These are phyloP conservation scores for Capniomyces stellatus DNA, from an alignment of 371 early-diverging fungal species.

Conservation along the genomic window DNA sequence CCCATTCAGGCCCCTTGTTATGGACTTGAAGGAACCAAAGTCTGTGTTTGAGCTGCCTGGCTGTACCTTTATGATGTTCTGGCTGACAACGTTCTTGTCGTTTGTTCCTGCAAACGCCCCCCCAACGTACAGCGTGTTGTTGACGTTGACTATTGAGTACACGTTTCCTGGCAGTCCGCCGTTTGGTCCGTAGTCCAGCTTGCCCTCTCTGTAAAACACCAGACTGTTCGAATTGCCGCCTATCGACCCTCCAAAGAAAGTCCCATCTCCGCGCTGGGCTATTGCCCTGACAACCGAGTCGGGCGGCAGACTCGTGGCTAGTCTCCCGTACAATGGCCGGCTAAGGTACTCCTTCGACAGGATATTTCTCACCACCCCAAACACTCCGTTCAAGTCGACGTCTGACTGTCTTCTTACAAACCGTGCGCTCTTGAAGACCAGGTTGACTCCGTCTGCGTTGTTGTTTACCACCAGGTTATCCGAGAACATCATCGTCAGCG, in stretches of 20 bases:
- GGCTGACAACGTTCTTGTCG: constrained; percentile 6
- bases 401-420: constrained; percentile 16
- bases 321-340: constrained; percentile 11
- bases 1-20: constrained; percentile 12
- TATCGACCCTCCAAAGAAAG: constrained; percentile 8
- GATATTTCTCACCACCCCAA: constrained; percentile 5
- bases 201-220: constrained; percentile 9
- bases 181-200: constrained; percentile 6
- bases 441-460: neutral
- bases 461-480: constrained; percentile 6
- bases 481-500: constrained; percentile 10
- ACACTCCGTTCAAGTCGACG: constrained; percentile 16
- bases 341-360: constrained; percentile 1
- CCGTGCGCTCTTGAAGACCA: constrained; percentile 11
- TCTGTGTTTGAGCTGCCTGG: constrained; percentile 9
- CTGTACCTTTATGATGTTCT: constrained; percentile 17
- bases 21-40: constrained; percentile 9
- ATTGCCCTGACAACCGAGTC: constrained; percentile 13
- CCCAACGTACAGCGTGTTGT: constrained; percentile 12
- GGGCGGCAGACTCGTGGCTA: constrained; percentile 8
- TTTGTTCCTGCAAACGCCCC: constrained; percentile 18
- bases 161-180: constrained; percentile 16
- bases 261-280: constrained; percentile 2
- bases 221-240: constrained; percentile 10
- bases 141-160: constrained; percentile 9